Evolutionary conservation across 2,329 filamentous ascomycete genomes (phyloP), one percentile per base, ranked within the genome.

Genomic region (Biscogniauxia marginata): DNA sequence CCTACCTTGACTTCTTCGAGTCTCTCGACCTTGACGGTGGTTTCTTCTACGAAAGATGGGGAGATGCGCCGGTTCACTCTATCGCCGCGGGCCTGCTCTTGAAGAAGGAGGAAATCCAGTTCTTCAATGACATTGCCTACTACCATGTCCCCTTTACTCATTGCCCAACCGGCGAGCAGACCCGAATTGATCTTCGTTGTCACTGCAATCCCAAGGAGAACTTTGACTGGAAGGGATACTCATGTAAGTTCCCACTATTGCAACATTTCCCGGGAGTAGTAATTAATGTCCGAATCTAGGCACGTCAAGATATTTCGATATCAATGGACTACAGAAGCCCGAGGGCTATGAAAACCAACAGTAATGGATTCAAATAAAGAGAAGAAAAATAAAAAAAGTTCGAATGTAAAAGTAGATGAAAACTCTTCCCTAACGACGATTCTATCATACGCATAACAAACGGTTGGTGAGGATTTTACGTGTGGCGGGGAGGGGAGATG

Each of bases 201-300:
- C 89, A 93, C 75, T 99, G 95, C 78, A 92, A 99, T 70, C 93
- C 95, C 7, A 87, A 88, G 69, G 90, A 98, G 58, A 99, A 99
- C 79, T 99, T 99, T 80, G 95, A 99, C 76, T 99, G 96, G 96
- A 97, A 96, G 76, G 90, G 90, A 52, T 98, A 97, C 74, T 96
- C 91, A 73, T 98, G 93, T 96, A 84, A 80, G 90, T 59, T 20
- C 19, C 19, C 53, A 39, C 51, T 50, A 50, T 63, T 57, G 57
- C 46, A 13, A 2, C 3, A 43, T 45, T 21, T 21, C 21, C 5
- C 5, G 9, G 6, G 9, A 16, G 30, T 13, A 39, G 30, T 39
- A 5, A n/a, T 6, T 39, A 39, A 39, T 39, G 5, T 39, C 13
- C 30, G 30, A 9, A 39, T 16, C 30, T 58, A 93, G 90, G 90